Evolutionary conservation across 495 filamentous ascomycete species (phyloP).

Genomic region (Podospora comata): DNA sequence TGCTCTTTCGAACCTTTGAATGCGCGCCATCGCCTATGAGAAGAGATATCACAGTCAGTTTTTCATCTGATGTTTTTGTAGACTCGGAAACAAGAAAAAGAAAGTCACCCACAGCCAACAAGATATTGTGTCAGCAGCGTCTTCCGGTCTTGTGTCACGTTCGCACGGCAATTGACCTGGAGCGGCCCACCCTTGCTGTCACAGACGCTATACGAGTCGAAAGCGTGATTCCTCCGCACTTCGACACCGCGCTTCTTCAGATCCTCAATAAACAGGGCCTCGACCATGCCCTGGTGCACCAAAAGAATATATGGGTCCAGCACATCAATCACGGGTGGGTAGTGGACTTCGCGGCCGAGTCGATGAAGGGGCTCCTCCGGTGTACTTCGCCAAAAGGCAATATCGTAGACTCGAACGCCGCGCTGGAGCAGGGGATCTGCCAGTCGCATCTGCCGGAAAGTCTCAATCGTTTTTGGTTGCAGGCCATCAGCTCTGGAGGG

Average conservation of each 20-base stretch:
- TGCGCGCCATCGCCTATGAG: slow-evolving; percentile 48
- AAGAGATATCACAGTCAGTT: slow-evolving; percentile 19
- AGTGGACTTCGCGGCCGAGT: slow-evolving; percentile 52
- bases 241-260: slow-evolving; percentile 54
- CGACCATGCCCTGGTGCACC: slow-evolving; percentile 72
- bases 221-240: slow-evolving; percentile 56
- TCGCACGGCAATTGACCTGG: slow-evolving; percentile 41
- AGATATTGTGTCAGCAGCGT: slow-evolving; percentile 49
- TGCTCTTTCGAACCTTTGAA: slow-evolving; percentile 52
- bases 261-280: slow-evolving; percentile 64
- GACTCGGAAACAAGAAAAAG: neutral
- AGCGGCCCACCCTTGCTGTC: slow-evolving; percentile 40
- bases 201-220: slow-evolving; percentile 49
- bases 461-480: slow-evolving; percentile 55
- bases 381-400: slow-evolving; percentile 68
- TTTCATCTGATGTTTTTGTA: neutral
- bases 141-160: slow-evolving; percentile 41
- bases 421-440: slow-evolving; percentile 59
- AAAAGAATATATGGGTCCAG: slow-evolving; percentile 69
- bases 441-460: slow-evolving; percentile 60
- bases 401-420: slow-evolving; percentile 66
- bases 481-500: slow-evolving; percentile 59
- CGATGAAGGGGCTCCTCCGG: slow-evolving; percentile 51
- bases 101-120: slow-evolving; percentile 45
- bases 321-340: slow-evolving; percentile 58